Base-by-base conservation (phyloP, 2,329 filamentous ascomycete species). In the Ceratocystis cubensis region DNA sequence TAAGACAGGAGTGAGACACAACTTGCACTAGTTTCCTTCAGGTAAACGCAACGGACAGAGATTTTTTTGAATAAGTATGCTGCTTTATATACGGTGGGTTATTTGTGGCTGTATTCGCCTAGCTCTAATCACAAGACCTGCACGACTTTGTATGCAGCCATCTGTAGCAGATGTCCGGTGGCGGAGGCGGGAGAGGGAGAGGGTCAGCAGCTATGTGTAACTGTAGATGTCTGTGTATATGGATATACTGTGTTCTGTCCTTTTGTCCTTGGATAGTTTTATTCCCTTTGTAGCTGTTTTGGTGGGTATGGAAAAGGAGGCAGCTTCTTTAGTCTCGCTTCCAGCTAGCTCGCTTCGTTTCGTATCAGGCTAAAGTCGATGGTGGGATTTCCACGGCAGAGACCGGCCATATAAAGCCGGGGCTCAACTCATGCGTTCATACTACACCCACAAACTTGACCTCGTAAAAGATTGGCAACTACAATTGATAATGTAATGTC, bases 111-210 rank as follows among this genome's bases (percentile, higher is more conserved):
- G 33, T 59, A 59, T 59, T n/a, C 20, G 56, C 28, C 56, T 33
- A 20, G 56, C 5, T 5, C 28, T 37, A 30, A 15, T 13, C 17
- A 5, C 56, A n/a, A 17, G 37, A 41, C 37, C 5, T 59, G 56
- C 22, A 30, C 5, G 30, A 59, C 56, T 15, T 10, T 20, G 56
- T 10, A n/a, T 59, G 37, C 37, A 41, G 37, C 37, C 37, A 41
- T 41, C 56, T 59, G 56, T 28, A 53, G 56, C 28, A 15, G n/a
- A 33, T 59, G 56, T 59, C 56, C 56, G 56, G 28, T n/a, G 56
- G 48, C n/a, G 22, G 48, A 53, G n/a, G n/a, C 7, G 37, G 53
- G 53, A 17, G 13, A 37, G 33, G 13, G 37, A 13, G 10, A 15
- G 37, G 10, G 37, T 1, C 13, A 15, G 10, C 10, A 41, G 37